Evolutionary conservation across 2,329 filamentous ascomycete genomes (phyloP).

Genomic region (Fusarium sp.): DNA sequence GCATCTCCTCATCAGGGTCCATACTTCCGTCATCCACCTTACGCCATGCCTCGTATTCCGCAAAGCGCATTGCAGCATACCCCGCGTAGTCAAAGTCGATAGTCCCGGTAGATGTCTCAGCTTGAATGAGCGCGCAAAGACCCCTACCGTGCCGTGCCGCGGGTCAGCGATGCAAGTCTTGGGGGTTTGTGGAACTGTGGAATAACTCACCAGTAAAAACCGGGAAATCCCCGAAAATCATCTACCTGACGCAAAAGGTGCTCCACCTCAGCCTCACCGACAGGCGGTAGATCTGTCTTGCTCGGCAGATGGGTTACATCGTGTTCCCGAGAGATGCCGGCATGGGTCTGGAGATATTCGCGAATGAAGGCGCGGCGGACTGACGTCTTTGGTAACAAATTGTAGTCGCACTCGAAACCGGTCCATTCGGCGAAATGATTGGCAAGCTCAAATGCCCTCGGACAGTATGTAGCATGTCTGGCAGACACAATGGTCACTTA

Average conservation of each 20-base stretch:
- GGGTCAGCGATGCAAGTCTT: constrained; percentile 15
- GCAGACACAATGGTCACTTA: neutral
- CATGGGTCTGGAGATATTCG: constrained; percentile 35
- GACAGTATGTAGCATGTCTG: constrained; percentile 45
- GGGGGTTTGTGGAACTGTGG: neutral
- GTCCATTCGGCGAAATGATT: constrained; percentile 47
- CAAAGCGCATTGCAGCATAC: constrained; percentile 41
- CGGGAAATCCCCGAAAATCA: constrained; percentile 40
- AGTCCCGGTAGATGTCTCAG: constrained; percentile 44
- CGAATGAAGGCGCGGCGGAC: constrained; percentile 34
- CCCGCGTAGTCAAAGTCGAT: constrained; percentile 46
- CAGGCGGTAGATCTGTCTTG: constrained; percentile 11
- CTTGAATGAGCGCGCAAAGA: constrained; percentile 45
- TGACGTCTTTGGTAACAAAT: constrained; percentile 29
- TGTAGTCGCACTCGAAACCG: constrained; percentile 43
- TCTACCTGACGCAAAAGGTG: constrained; percentile 39
- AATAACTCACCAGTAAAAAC: constrained; percentile 44
- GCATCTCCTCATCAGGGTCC: neutral
- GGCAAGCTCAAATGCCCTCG: constrained; percentile 42
- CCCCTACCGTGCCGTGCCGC: constrained; percentile 29
- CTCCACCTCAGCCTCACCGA: constrained; percentile 34
- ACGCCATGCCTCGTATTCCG: constrained; percentile 43
- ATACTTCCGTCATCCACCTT: constrained; percentile 9
- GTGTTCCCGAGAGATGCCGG: constrained; percentile 15
- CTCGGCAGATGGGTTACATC: neutral